phyloP scores from a whole-genome alignment of 495 filamentous ascomycete genomes.

The Hypoxylon perforatum region DNA sequence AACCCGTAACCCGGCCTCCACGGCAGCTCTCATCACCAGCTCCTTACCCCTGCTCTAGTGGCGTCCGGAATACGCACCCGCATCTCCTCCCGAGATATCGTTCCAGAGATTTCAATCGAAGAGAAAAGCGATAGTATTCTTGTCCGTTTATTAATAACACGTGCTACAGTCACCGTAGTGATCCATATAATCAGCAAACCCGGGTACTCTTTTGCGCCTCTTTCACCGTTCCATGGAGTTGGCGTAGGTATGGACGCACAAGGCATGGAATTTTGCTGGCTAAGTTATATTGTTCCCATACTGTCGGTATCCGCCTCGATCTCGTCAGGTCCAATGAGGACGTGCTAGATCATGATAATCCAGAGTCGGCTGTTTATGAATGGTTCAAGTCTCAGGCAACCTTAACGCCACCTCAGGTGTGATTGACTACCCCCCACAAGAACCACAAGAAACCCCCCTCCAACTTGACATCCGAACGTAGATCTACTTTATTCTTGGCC shows the following conservation, averaged over 20 bases:
- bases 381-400: constrained; percentile 11
- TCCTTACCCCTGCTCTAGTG: constrained; percentile 13
- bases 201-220: constrained; percentile 17
- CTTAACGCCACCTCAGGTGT: constrained; percentile 2
- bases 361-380: neutral
- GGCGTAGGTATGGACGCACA: constrained; percentile 15
- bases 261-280: constrained; percentile 12
- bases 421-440: neutral
- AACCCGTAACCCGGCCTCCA: constrained; percentile 29
- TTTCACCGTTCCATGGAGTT: constrained; percentile 10
- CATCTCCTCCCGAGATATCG: constrained; percentile 23
- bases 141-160: constrained; percentile 15
- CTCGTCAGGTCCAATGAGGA: constrained; percentile 10
- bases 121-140: constrained; percentile 1
- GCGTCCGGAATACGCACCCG: constrained; percentile 26
- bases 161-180: constrained; percentile 23
- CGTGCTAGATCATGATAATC: neutral
- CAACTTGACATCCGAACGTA: too few relatives aligned
- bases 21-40: constrained; percentile 2
- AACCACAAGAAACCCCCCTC: too few relatives aligned
- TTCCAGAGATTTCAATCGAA: constrained; percentile 20
- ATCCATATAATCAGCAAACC: constrained; percentile 25
- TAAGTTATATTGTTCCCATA: constrained; percentile 22
- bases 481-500: too few relatives aligned
- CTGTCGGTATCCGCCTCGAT: constrained; percentile 39